A percentile compares a stretch with the other conserved stretches of the same genome.
These are phyloP conservation scores for Pulveroboletus sp. DNA, from an alignment of 768 basidiomycete genomes.

Conservation along the genomic window DNA sequence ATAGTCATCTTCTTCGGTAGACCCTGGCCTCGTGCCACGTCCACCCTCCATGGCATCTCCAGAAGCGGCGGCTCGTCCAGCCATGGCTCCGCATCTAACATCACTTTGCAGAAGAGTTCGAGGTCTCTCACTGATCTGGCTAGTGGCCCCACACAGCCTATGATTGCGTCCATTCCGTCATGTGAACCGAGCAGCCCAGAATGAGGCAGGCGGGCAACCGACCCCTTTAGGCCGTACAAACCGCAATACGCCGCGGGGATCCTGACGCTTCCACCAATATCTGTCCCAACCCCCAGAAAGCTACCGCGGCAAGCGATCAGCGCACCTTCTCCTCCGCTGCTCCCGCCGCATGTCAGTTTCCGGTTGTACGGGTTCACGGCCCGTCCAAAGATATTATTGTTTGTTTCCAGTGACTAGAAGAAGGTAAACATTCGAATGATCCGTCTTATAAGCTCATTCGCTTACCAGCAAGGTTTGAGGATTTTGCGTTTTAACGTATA, in stretches of 20 bases:
- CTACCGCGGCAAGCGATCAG: conserved; percentile 43
- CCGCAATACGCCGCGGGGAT: conserved; percentile 42
- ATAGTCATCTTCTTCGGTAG: conserved; percentile 42
- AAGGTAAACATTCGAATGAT: conserved; percentile 8
- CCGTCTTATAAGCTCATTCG: neutral
- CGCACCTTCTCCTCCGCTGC: conserved; percentile 48
- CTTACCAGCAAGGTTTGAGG: conserved; percentile 49
- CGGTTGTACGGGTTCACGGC: conserved; percentile 67
- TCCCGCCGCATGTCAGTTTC: conserved; percentile 41
- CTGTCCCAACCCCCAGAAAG: conserved; percentile 42
- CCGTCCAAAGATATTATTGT: conserved; percentile 55
- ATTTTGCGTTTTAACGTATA: conserved; percentile 47
- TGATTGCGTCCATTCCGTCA: conserved; percentile 52
- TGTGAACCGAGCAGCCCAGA: conserved; percentile 48
- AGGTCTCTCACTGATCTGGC: conserved; percentile 49
- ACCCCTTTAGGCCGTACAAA: conserved; percentile 44
- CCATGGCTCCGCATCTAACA: conserved; percentile 49
- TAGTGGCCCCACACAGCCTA: conserved; percentile 49
- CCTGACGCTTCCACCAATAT: conserved; percentile 48
- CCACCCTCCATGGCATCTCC: conserved; percentile 48
- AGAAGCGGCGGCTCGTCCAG: conserved; percentile 43
- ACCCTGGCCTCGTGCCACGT: conserved; percentile 35
- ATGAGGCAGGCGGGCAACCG: conserved; percentile 51
- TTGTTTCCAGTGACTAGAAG: conserved; percentile 47
- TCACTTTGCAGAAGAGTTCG: conserved; percentile 45